Evolutionary conservation across 2,329 filamentous ascomycete genomes (phyloP), one percentile per base, ranked within the genome.

Genomic region (Emericellopsis cladophorae): DNA sequence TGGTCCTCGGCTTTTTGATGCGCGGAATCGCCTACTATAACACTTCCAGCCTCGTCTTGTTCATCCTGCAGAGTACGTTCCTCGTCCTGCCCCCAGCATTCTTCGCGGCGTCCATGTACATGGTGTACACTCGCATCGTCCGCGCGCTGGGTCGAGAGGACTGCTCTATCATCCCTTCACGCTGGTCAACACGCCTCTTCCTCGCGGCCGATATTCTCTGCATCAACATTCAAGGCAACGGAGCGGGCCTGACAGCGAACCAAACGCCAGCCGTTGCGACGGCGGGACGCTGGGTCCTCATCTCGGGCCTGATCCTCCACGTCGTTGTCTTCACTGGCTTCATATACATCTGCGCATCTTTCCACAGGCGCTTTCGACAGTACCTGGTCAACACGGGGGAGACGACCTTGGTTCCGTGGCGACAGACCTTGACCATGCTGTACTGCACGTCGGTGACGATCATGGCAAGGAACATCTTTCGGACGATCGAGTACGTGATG

Each of bases 271-370:
- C 18, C 18, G 18, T 21, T 21, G 18, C 18, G 18, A 21, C 18
- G 18, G 18, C 18, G 18, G 18, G 18, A 21, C 18, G 18, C 18
- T 21, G 18, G 18, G 55, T 78, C 41, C 66, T 78, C 18, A 53
- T 78, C 7, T 65, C 49, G 5, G 74, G 75, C 4, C 55, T 80
- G 5, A 53, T 70, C 15, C 51, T 78, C n/a, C 75, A 80, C 47
- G 61, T 79, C 12, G 29, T 70, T 18, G 63, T 72, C 33, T 76
- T 79, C 43, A 59, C 58, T 8, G 54, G 74, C 21, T 79, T 77
- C 47, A 54, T 72, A n/a, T 36, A 62, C 2, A 59, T 64, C 0
- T 61, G 68, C 0, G 43, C 60, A 1, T 44, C 66, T 0, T 74
- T 73, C 52, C 64, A 75, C 42, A 42, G 42, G 7, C 44, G 46